Conservation (phyloP, 306 rosid species). For the Hippophae gyantsensis region DNA sequence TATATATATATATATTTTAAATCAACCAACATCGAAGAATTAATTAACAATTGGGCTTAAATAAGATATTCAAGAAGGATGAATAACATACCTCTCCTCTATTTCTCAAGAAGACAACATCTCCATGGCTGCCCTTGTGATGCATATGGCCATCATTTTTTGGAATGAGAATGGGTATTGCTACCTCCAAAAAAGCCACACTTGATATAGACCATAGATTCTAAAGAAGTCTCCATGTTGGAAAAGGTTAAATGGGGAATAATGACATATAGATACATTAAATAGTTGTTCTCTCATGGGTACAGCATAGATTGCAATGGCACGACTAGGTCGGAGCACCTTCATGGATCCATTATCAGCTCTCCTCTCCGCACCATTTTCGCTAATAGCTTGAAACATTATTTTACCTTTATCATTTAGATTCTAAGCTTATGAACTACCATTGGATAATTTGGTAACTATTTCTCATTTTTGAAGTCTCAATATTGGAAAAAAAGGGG, state of each 20-base stretch:
- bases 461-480: too few species aligned
- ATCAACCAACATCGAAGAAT: conserved; percentile 1
- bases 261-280: conserved; percentile 92
- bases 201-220: conserved; percentile 51
- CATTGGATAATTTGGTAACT: too few species aligned
- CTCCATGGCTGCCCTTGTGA: conserved; percentile 95
- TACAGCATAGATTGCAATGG: conserved; percentile 93
- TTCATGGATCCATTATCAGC: conserved; percentile 96
- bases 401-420: conserved; percentile 4
- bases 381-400: conserved; percentile 73
- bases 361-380: conserved; percentile 93
- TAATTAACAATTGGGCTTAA: conserved; percentile 8
- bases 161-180: conserved; percentile 88
- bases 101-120: conserved; percentile 86
- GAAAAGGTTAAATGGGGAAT: conserved; percentile 65
- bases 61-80: background rate
- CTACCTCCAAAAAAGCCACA: conserved; percentile 68
- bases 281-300: conserved; percentile 89
- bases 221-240: conserved; percentile 83
- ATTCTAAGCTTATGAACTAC: too few species aligned
- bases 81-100: conserved; percentile 79
- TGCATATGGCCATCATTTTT: conserved; percentile 84
- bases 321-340: conserved; percentile 93
- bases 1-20: too few species aligned
- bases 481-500: too few species aligned